Conservation (phyloP, 1,139 yeast species). For the Magnusiomyces tetraspermus region DNA sequence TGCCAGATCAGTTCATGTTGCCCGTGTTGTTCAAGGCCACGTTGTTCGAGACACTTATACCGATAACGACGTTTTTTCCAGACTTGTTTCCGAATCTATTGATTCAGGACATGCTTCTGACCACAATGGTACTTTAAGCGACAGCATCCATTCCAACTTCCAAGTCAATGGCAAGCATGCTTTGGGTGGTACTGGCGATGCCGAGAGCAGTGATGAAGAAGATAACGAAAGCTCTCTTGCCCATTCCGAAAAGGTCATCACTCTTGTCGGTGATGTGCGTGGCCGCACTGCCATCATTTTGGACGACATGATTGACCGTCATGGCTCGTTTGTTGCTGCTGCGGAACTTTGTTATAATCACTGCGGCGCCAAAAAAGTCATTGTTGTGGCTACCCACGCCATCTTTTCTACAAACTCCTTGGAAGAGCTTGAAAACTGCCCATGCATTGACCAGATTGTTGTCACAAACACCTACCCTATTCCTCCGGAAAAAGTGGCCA, state of each 20-base stretch:
- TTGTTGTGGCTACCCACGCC: constrained; percentile 93
- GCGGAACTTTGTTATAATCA: constrained; percentile 92
- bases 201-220: constrained; percentile 65
- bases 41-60: constrained; percentile 72
- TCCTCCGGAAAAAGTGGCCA: constrained; percentile 47
- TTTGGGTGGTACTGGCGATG: constrained; percentile 78
- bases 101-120: too few relatives aligned
- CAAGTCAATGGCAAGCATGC: constrained; percentile 36
- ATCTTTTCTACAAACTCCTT: constrained; percentile 80
- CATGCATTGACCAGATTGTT: constrained; percentile 77
- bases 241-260: constrained; percentile 64
- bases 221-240: constrained; percentile 38
- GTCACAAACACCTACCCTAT: constrained; percentile 96
- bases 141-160: constrained; percentile 12
- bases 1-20: constrained; percentile 83
- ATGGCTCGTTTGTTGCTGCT: constrained; percentile 88
- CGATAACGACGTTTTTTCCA: constrained; percentile 12
- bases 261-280: constrained; percentile 92
- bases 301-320: constrained; percentile 96
- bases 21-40: constrained; percentile 92
- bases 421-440: constrained; percentile 65
- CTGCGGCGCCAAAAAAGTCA: constrained; percentile 90
- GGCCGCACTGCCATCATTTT: constrained; percentile 84
- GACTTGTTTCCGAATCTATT: constrained; percentile 13
- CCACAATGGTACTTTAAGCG: too few relatives aligned